A percentile compares a stretch with the other conserved stretches of the same genome.
phyloP scores from a whole-genome alignment of 495 filamentous ascomycete species.

The Trichoderma parareesei region DNA sequence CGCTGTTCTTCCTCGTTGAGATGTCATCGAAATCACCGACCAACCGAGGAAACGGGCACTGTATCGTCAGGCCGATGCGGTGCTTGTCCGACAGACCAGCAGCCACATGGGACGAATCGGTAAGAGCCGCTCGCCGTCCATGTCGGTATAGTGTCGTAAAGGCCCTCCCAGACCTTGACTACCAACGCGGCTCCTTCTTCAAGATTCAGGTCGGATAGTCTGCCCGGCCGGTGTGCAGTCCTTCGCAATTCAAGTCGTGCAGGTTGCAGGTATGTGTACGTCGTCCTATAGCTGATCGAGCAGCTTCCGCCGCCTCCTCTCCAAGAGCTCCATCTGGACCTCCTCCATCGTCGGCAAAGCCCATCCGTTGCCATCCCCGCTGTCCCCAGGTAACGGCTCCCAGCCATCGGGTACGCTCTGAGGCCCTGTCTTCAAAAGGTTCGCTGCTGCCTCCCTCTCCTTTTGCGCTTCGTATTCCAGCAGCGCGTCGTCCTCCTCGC shows the following conservation, averaged over 20 bases:
- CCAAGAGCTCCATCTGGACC: slow-evolving; percentile 85
- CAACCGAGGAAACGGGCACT: background rate
- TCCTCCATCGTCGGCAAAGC: slow-evolving; percentile 78
- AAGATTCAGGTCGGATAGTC: too few relatives aligned
- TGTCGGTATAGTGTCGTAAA: background rate
- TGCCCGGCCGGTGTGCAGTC: too few relatives aligned
- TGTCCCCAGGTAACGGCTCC: slow-evolving; percentile 81
- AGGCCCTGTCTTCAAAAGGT: slow-evolving; percentile 32
- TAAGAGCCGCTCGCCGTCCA: background rate
- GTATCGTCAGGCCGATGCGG: background rate
- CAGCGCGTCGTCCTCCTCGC: slow-evolving; percentile 84
- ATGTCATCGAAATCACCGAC: background rate
- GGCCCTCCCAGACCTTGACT: too few relatives aligned
- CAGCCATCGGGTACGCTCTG: slow-evolving; percentile 52
- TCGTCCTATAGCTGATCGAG: slow-evolving; percentile 50
- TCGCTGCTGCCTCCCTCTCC: slow-evolving; percentile 72
- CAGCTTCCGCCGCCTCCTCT: slow-evolving; percentile 71
- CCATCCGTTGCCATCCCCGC: slow-evolving; percentile 77
- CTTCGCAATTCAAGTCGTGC: too few relatives aligned
- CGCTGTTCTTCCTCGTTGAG: background rate
- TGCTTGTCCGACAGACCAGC: background rate
- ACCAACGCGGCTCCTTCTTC: too few relatives aligned
- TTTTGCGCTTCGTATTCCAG: slow-evolving; percentile 74
- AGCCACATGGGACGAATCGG: background rate
- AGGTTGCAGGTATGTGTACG: too few relatives aligned